Evolutionary conservation across 352 stramenopile genomes (phyloP).

Genomic region (Globisporangium polare): DNA sequence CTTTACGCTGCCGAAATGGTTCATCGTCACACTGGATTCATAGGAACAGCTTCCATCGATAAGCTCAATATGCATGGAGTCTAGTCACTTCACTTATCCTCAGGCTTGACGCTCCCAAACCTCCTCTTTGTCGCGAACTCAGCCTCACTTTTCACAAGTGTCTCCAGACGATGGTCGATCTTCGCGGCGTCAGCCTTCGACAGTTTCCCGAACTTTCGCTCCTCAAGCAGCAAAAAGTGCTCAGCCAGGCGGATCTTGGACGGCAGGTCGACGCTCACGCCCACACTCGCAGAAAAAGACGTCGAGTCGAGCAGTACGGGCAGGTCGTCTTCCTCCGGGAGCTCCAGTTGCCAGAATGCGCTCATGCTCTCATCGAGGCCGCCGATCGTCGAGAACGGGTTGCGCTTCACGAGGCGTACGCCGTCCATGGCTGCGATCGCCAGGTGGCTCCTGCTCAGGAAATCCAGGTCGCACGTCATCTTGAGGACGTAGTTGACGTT

Average conservation of each 20-base stretch:
- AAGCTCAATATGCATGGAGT: not conserved
- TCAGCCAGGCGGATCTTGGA: constrained; percentile 54
- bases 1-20: not conserved
- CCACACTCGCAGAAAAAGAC: constrained; percentile 31
- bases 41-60: not conserved
- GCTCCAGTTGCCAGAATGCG: constrained; percentile 43
- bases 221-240: constrained; percentile 56
- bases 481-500: constrained; percentile 64
- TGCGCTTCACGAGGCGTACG: constrained; percentile 45
- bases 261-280: constrained; percentile 31
- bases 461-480: constrained; percentile 67
- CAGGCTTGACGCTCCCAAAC: constrained; percentile 25
- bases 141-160: constrained; percentile 56
- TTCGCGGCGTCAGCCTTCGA: constrained; percentile 24
- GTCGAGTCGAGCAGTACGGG: constrained; percentile 53
- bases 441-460: constrained; percentile 65
- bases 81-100: not conserved
- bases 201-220: constrained; percentile 38
- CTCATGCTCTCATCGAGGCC: constrained; percentile 64
- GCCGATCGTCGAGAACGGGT: constrained; percentile 70
- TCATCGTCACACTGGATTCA: not conserved
- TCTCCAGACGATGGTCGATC: constrained; percentile 44
- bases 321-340: constrained; percentile 51
- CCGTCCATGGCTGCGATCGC: constrained; percentile 52
- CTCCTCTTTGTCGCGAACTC: constrained; percentile 48